Percentiles rank a stretch among this genome's conserved stretches.
phyloP scores from a whole-genome alignment of 1,139 yeast species.

The Pichia sp. region DNA sequence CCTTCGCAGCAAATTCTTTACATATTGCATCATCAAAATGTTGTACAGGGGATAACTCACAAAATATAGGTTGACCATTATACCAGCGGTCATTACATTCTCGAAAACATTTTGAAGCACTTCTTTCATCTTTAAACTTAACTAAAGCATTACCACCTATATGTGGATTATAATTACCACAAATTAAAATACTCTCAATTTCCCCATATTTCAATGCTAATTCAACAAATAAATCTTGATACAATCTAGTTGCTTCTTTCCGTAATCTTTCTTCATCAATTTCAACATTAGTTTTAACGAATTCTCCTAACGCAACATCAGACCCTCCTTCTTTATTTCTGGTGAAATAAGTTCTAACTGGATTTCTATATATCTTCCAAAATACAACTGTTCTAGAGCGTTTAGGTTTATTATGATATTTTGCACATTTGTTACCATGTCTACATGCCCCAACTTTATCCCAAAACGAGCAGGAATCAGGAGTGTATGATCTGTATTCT shows the following conservation, averaged over 20 bases:
- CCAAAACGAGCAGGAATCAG: constrained; percentile 44
- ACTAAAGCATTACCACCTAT: constrained; percentile 82
- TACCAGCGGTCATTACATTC: constrained; percentile 77
- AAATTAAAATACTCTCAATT: constrained; percentile 60
- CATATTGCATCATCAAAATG: constrained; percentile 73
- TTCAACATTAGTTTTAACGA: constrained; percentile 5
- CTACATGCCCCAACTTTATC: constrained; percentile 87
- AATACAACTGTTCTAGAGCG: constrained; percentile 61
- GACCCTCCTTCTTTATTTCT: constrained; percentile 5
- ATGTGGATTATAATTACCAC: constrained; percentile 79
- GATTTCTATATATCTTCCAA: constrained; percentile 66
- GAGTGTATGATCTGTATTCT: no score
- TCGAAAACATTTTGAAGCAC: constrained; percentile 57
- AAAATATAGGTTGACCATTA: constrained; percentile 69
- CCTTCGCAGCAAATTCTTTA: constrained; percentile 25
- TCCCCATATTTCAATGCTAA: constrained; percentile 56
- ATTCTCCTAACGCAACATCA: constrained; percentile 2
- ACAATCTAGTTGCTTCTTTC: constrained; percentile 56
- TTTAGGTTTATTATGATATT: constrained; percentile 68
- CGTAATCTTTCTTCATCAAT: constrained; percentile 36
- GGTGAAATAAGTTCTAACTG: constrained; percentile 29
- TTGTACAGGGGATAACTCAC: constrained; percentile 73
- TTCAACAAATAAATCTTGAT: constrained; percentile 67
- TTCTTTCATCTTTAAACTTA: constrained; percentile 46
- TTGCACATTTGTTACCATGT: constrained; percentile 84